Evolutionary conservation across 2,329 filamentous ascomycete species (phyloP), one percentile per base, ranked within the genome.

Genomic region (Fusarium pininemorale): DNA sequence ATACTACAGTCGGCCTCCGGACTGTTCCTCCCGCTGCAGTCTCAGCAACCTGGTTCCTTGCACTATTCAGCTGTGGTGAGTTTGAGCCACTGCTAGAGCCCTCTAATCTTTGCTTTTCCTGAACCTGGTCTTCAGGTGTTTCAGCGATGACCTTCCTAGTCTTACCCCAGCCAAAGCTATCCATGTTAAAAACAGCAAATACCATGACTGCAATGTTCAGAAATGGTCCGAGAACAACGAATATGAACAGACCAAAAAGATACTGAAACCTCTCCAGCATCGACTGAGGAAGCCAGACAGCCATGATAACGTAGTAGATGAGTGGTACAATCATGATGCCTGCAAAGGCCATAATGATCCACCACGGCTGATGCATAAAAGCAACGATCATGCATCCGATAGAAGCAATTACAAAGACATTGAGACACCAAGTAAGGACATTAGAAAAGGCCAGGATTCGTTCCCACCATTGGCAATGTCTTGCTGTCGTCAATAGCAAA

Each of bases 121-220:
- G 50, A 11, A 65, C 26, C 14, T 45, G 57, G 24, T 66, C 66
- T 14, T 59, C 48, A 9, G 58, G n/a, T 10, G 45, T 55, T 35
- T 75, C 70, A 28, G 55, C 26, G 15, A 77, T 50, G 11, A 77
- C 69, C 38, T 77, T 65, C 6, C 76, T 70, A 7, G 77, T 79
- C 71, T 79, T 79, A 10, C 77, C 76, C 77, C 77, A 78, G 7
- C 76, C 76, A 58, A 78, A 78, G 53, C 71, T 77, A 55, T 78
- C 77, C 75, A 79, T 77, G 51, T 77, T 77, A 37, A 73, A 63
- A 15, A 78, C 76, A 15, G 77, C 77, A 67, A 77, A 78, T 7
- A 78, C 53, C 71, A 78, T 76, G 42, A 78, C 75, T 10, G 70
- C 63, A 26, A 78, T 78, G 45, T 78, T 78, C 42, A 78, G 35